Conservation (phyloP, 2,329 filamentous ascomycete species). For the Aureobasidium mangrovei region DNA sequence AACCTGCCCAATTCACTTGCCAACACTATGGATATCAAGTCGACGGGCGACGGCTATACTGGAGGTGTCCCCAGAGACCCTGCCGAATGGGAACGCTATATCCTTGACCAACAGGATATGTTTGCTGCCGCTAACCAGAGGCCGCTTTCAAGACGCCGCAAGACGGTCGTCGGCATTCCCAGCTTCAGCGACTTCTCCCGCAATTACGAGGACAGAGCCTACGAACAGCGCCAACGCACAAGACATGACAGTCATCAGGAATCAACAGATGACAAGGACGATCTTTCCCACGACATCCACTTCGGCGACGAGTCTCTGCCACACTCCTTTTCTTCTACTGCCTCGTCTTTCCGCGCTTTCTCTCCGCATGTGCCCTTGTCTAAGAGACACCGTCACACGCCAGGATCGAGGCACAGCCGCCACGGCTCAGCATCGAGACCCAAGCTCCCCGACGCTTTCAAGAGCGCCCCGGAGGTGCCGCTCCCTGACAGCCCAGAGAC, state of each 20-base stretch:
- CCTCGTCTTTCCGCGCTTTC: neutral
- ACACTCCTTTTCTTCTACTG: neutral
- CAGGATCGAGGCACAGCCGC: neutral
- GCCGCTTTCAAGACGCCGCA: neutral
- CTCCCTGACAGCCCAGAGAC: neutral
- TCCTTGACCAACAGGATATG: constrained; percentile 5
- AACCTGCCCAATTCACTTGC: neutral
- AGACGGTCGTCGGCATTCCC: constrained; percentile 6
- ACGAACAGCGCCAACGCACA: neutral
- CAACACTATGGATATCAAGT: constrained; percentile 6
- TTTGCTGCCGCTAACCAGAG: neutral
- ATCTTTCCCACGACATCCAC: constrained; percentile 2
- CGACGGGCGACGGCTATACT: neutral
- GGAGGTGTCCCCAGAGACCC: constrained; percentile 1
- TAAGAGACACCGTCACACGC: constrained; percentile 1
- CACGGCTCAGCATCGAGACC: neutral
- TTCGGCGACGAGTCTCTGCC: neutral
- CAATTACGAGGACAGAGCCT: neutral
- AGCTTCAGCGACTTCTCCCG: neutral
- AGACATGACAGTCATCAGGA: constrained; percentile 2
- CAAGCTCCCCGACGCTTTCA: neutral
- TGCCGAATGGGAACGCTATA: neutral
- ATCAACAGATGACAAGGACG: neutral
- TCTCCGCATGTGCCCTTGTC: neutral
- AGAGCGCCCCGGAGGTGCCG: constrained; percentile 1